Percentiles rank a stretch among this genome's conserved stretches.
phyloP scores from a whole-genome alignment of 2,329 filamentous ascomycete genomes.

The Neonectria hederae region DNA sequence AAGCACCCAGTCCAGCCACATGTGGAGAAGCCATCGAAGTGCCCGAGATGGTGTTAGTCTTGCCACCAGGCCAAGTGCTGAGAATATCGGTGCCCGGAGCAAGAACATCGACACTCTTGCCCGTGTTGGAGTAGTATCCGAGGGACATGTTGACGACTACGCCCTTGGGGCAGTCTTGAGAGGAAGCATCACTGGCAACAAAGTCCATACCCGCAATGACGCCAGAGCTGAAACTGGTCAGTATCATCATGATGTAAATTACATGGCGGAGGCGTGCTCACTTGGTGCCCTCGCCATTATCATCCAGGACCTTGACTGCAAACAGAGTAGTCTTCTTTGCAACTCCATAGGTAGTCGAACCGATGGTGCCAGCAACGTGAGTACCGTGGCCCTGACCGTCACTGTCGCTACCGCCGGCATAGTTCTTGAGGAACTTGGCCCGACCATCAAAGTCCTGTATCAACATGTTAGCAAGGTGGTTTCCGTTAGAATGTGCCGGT shows the following conservation, averaged over 20 bases:
- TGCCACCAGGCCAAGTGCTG: slow-evolving; percentile 58
- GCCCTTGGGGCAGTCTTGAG: slow-evolving; percentile 53
- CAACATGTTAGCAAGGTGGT: background rate
- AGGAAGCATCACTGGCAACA: slow-evolving; percentile 48
- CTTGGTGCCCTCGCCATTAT: slow-evolving; percentile 44
- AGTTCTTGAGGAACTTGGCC: slow-evolving; percentile 46
- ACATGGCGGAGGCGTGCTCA: slow-evolving; percentile 15
- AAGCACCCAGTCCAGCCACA: slow-evolving; percentile 54
- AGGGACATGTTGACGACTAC: slow-evolving; percentile 67
- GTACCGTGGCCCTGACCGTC: slow-evolving; percentile 56
- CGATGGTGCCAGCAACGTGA: slow-evolving; percentile 48
- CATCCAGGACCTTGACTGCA: slow-evolving; percentile 58
- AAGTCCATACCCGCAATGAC: slow-evolving; percentile 59
- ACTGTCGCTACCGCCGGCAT: slow-evolving; percentile 32
- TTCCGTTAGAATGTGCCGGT: too few relatives aligned
- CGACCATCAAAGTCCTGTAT: slow-evolving; percentile 47
- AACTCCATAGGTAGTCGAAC: slow-evolving; percentile 48
- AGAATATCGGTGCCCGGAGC: slow-evolving; percentile 59
- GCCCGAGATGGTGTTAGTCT: slow-evolving; percentile 52
- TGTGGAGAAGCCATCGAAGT: slow-evolving; percentile 58
- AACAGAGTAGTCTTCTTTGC: slow-evolving; percentile 56
- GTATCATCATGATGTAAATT: background rate
- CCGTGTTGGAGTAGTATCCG: slow-evolving; percentile 65
- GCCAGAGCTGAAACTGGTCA: slow-evolving; percentile 44
- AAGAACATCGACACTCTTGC: slow-evolving; percentile 59